phyloP scores from a whole-genome alignment of 257 asterid genomes.

The Vinca minor region DNA sequence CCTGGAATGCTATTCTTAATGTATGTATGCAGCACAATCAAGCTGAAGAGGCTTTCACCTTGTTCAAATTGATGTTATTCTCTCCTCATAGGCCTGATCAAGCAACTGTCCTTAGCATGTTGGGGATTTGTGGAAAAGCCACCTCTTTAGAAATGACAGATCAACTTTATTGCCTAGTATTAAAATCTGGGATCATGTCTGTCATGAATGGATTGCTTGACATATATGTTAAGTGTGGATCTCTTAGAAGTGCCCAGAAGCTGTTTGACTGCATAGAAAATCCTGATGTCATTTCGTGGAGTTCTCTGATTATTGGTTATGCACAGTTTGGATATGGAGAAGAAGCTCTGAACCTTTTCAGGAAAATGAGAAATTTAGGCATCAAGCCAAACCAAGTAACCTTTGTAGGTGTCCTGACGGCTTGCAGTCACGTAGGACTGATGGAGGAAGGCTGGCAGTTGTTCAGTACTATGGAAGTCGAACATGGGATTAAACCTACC shows the following conservation, averaged over 20 bases:
- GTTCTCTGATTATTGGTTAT: slow-evolving; percentile 58
- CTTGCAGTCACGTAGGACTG: slow-evolving; percentile 72
- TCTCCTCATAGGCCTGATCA: slow-evolving; percentile 44
- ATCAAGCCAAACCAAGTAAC: slow-evolving; percentile 64
- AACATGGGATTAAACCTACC: slow-evolving; percentile 46
- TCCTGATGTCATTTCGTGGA: slow-evolving; percentile 58
- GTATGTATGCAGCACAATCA: slow-evolving; percentile 40
- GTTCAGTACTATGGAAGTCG: slow-evolving; percentile 46
- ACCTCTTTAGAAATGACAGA: slow-evolving; percentile 49
- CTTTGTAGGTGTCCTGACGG: slow-evolving; percentile 62
- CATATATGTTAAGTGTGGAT: slow-evolving; percentile 70
- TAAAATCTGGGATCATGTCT: slow-evolving; percentile 41
- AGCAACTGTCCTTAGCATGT: slow-evolving; percentile 36
- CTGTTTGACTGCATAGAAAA: slow-evolving; percentile 40
- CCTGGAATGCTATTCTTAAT: slow-evolving; percentile 70
- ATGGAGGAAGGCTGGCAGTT: slow-evolving; percentile 64
- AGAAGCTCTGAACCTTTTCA: slow-evolving; percentile 48
- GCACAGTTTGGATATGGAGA: slow-evolving; percentile 62
- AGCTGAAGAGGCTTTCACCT: slow-evolving; percentile 37
- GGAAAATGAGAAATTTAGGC: slow-evolving; percentile 41
- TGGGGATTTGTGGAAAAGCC: slow-evolving; percentile 53
- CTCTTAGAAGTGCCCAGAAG: slow-evolving; percentile 39
- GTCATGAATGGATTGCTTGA: slow-evolving; percentile 54
- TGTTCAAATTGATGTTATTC: slow-evolving; percentile 43
- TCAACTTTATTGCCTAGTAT: slow-evolving; percentile 35